Conservation (phyloP, 345 rosid species). For the Lenwebbia sp. region DNA sequence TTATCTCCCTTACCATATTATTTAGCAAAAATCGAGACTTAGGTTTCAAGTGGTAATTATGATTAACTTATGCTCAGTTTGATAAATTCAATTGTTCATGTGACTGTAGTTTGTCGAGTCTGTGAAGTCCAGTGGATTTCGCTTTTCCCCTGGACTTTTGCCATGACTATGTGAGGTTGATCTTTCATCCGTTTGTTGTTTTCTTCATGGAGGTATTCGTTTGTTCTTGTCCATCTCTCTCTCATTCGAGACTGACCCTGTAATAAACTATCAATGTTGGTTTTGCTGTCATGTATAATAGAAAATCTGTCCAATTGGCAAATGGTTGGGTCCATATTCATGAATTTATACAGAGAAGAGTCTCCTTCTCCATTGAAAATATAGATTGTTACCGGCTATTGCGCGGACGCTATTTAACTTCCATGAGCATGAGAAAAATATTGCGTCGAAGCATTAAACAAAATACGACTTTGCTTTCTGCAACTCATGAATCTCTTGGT, state of each 20-base stretch:
- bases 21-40: not conserved
- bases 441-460: not conserved
- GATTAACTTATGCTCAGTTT: not conserved
- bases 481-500: not conserved
- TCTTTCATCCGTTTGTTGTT: not conserved
- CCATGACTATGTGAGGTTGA: not conserved
- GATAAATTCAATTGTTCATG: not conserved
- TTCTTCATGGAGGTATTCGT: not conserved
- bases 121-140: not conserved
- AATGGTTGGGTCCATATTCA: not conserved
- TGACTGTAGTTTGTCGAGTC: not conserved
- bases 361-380: not conserved
- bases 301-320: not conserved
- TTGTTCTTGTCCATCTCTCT: not conserved
- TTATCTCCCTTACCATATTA: not conserved
- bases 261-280: not conserved
- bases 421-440: not conserved
- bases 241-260: not conserved
- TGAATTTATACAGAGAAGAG: not conserved
- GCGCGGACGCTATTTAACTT: not conserved
- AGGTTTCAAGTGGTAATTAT: not conserved
- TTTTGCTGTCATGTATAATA: not conserved
- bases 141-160: not conserved
- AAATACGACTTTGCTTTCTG: not conserved
- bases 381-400: not conserved